phyloP scores from a whole-genome alignment of 2,329 filamentous ascomycete genomes.

The Elsinoe necatrix region DNA sequence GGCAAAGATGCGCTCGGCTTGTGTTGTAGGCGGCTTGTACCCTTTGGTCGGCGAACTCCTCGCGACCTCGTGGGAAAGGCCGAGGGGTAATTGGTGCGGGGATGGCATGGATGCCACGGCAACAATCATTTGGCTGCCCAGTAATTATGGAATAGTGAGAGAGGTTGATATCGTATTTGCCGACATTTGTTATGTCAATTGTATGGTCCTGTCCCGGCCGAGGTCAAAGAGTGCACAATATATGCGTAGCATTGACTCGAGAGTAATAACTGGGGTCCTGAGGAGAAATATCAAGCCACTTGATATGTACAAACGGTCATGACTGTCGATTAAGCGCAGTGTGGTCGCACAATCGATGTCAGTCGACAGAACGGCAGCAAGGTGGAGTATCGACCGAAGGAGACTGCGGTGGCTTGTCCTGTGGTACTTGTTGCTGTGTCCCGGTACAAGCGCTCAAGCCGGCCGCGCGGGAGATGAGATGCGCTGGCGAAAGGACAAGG shows the following conservation, averaged over 20 bases:
- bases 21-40: conserved; percentile 4
- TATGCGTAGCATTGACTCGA: conserved; percentile 12
- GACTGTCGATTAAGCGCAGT: background rate
- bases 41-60: conserved; percentile 6
- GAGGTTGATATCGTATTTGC: background rate
- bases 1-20: conserved; percentile 4
- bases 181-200: conserved; percentile 2
- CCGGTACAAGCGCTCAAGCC: background rate
- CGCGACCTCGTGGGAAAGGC: background rate
- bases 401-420: conserved; percentile 3
- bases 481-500: conserved; percentile 2
- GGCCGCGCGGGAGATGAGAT: conserved; percentile 6
- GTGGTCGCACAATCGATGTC: conserved; percentile 4
- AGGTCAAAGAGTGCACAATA: background rate
- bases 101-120: conserved; percentile 11
- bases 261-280: background rate
- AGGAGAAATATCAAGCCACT: background rate
- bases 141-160: background rate
- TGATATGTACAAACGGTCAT: background rate
- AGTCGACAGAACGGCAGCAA: background rate
- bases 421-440: background rate
- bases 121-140: conserved; percentile 12
- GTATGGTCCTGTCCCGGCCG: background rate
- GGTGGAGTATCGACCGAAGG: background rate
- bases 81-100: conserved; percentile 11